Evolutionary conservation across 352 stramenopile genomes (phyloP).

Genomic region (Aphanomyces invadans): DNA sequence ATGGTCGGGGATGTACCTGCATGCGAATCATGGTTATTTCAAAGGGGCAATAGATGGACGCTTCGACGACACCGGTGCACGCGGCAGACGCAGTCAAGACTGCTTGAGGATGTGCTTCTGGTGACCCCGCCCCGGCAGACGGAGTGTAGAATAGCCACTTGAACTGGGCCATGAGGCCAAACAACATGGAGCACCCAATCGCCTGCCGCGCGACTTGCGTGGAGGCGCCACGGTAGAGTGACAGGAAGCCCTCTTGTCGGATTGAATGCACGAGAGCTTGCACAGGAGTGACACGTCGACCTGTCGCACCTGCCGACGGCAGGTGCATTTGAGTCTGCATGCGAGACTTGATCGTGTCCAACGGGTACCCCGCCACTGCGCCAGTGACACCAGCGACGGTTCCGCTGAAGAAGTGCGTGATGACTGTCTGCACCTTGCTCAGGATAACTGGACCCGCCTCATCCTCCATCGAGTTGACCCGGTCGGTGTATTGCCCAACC

Average conservation of each 20-base stretch:
- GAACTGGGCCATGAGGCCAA: conserved; percentile 69
- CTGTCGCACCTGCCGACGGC: neutral
- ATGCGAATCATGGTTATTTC: conserved; percentile 71
- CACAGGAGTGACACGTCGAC: conserved; percentile 27
- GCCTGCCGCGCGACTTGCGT: conserved; percentile 61
- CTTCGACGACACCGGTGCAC: conserved; percentile 55
- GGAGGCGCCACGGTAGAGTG: conserved; percentile 58
- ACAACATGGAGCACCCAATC: conserved; percentile 58
- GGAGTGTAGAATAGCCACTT: conserved; percentile 60
- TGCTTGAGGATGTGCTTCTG: conserved; percentile 42
- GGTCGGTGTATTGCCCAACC: no score
- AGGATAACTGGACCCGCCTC: neutral
- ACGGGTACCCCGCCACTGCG: conserved; percentile 51
- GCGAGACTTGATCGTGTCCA: conserved; percentile 60
- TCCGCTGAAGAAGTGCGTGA: conserved; percentile 58
- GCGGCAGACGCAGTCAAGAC: conserved; percentile 46
- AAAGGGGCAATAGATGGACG: conserved; percentile 60
- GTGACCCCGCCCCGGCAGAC: conserved; percentile 23
- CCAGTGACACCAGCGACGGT: conserved; percentile 50
- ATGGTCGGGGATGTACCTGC: no score
- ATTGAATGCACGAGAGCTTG: conserved; percentile 55
- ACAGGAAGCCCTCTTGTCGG: conserved; percentile 40
- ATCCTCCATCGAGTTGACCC: neutral
- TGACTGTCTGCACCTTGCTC: conserved; percentile 15
- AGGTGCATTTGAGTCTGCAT: conserved; percentile 50